Evolutionary conservation across 2,329 filamentous ascomycete species (phyloP).

Genomic region (Fusarium ambrosium): DNA sequence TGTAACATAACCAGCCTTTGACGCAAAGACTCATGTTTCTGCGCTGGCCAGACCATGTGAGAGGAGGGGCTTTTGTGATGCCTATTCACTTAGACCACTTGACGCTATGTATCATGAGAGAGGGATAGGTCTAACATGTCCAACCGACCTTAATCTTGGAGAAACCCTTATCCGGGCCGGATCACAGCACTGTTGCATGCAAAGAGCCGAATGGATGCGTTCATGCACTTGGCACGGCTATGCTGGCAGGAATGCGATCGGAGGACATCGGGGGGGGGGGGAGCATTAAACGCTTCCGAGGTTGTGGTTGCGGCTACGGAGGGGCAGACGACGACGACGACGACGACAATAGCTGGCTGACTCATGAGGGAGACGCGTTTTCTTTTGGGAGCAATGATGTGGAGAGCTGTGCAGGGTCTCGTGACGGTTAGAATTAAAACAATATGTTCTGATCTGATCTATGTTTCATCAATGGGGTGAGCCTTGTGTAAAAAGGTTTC

Average conservation of each 20-base stretch:
- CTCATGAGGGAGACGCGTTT: background rate
- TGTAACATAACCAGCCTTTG: conserved; percentile 49
- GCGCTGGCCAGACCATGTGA: background rate
- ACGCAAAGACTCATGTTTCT: conserved; percentile 37
- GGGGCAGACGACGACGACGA: background rate
- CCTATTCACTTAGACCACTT: background rate
- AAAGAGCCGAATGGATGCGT: conserved; percentile 20
- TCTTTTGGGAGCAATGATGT: background rate
- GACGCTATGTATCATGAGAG: background rate
- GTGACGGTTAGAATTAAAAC: background rate
- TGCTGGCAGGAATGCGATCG: conserved; percentile 11
- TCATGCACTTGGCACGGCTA: conserved; percentile 24
- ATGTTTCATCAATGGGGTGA: background rate
- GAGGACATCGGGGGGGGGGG: conserved; percentile 23
- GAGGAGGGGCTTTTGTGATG: background rate
- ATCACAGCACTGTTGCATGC: background rate
- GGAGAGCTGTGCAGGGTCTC: background rate
- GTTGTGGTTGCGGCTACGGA: conserved; percentile 31
- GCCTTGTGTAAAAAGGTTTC: background rate
- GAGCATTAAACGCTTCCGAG: conserved; percentile 29
- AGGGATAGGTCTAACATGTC: background rate
- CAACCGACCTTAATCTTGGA: background rate
- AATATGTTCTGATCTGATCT: conserved; percentile 6
- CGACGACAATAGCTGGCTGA: background rate
- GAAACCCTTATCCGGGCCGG: background rate